phyloP scores from a whole-genome alignment of 1,284 basidiomycete genomes.

The Moniliophthora roreri region DNA sequence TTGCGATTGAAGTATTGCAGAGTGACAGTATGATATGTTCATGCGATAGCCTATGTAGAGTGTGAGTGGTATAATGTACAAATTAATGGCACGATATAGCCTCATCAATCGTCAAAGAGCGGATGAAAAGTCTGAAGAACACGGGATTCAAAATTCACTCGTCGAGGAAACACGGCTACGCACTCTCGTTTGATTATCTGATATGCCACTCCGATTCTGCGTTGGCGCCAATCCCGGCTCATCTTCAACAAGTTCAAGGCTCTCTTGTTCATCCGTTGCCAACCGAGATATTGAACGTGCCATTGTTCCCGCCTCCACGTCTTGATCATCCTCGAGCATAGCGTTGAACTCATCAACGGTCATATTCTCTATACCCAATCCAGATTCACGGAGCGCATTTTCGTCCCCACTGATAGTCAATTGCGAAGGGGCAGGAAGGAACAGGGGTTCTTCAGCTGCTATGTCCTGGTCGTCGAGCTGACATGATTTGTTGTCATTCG shows the following conservation, averaged over 20 bases:
- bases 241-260: constrained; percentile 22
- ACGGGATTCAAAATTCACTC: not conserved
- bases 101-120: constrained; percentile 59
- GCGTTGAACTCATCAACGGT: constrained; percentile 57
- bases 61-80: too few species aligned
- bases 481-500: constrained; percentile 21
- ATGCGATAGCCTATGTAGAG: not conserved
- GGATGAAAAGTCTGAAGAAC: constrained; percentile 53
- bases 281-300: constrained; percentile 22
- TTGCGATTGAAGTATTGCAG: constrained; percentile 22
- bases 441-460: constrained; percentile 50
- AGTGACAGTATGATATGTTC: constrained; percentile 26
- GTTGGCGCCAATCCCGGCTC: constrained; percentile 53
- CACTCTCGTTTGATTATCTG: not conserved
- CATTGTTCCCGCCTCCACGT: constrained; percentile 52
- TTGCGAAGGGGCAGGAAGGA: constrained; percentile 65
- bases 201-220: constrained; percentile 28
- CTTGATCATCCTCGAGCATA: constrained; percentile 66
- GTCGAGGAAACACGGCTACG: constrained; percentile 13
- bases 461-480: constrained; percentile 22
- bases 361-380: constrained; percentile 67
- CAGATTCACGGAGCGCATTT: constrained; percentile 52
- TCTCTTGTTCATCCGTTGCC: constrained; percentile 9
- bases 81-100: too few species aligned
- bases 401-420: constrained; percentile 53